Evolutionary conservation across 2,329 filamentous ascomycete genomes (phyloP), one percentile per base, ranked within the genome.

Genomic region (Aaosphaeria pasadenensis): DNA sequence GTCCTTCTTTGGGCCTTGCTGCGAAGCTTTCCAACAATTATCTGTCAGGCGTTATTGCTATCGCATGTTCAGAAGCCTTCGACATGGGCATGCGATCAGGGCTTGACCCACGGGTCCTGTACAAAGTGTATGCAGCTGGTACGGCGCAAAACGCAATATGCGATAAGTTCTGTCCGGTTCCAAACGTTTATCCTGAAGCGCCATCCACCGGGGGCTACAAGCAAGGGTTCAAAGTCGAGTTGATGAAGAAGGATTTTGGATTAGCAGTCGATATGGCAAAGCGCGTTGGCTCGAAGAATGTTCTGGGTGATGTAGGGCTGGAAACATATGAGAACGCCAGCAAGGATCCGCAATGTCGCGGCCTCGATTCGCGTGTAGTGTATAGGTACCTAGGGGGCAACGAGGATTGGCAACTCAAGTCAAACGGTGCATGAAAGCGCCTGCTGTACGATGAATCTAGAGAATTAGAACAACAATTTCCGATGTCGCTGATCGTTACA

Each of bases 21-120:
- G 80, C 81, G 0, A 85, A 84, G 63, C 66, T 84, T 5, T 81
- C 75, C 46, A 85, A 85, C 58, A 85, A 85, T 56, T 85, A 85
- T 60, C 73, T 78, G 43, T 81, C 77, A 0, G 80, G 79, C 1
- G 67, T 83, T 24, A 83, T 84, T 48, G 77, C 80, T 5, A 81
- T 85, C 45, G 81, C 80, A 0, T 75, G 72, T 39, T 74, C 78
- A 0, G 82, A 85, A 60, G 79, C 80, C 1, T 77, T 84, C 71
- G 77, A 83, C 49, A 80, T 85, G 62, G 81, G 80, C 1, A 84
- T 85, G 70, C 67, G 73, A 1, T 74, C 77, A 5, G 81, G 82
- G 0, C 68, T 85, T 46, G 78, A 83, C 50, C 78, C 81, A 0
- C 63, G 75, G 4, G 73, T 79, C 3, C 67, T 84, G 28, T 72